Conservation (phyloP, 441 rosid species). For the Sinapis alba region DNA sequence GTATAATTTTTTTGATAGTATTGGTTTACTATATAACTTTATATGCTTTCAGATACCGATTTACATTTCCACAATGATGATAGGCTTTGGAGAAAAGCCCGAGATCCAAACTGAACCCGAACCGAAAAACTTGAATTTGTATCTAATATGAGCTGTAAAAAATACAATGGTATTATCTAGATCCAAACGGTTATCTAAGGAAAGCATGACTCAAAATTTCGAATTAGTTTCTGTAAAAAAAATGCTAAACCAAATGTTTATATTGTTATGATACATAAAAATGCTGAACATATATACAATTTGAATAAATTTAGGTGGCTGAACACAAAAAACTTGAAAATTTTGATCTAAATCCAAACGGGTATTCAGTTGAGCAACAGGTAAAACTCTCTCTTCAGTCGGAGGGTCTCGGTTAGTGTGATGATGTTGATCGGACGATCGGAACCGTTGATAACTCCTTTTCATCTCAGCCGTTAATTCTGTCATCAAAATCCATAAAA, state of each 20-base stretch:
- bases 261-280: background rate
- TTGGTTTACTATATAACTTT: background rate
- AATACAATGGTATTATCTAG: too few relatives aligned
- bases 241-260: too few relatives aligned
- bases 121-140: too few relatives aligned
- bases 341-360: background rate
- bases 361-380: background rate
- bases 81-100: background rate
- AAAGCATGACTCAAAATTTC: too few relatives aligned
- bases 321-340: background rate
- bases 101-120: too few relatives aligned
- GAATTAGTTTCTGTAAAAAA: too few relatives aligned
- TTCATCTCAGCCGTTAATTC: constrained; percentile 50
- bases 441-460: constrained; percentile 40
- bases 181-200: too few relatives aligned
- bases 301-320: background rate
- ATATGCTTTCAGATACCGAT: background rate
- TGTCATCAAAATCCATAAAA: constrained; percentile 25
- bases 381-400: background rate
- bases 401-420: background rate
- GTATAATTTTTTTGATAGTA: background rate
- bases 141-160: background rate
- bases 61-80: background rate
- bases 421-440: constrained; percentile 30
- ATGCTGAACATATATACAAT: background rate